These are phyloP conservation scores for Uronychia binucleata DNA, from an alignment of 73 alveolate species.

Conservation along the genomic window DNA sequence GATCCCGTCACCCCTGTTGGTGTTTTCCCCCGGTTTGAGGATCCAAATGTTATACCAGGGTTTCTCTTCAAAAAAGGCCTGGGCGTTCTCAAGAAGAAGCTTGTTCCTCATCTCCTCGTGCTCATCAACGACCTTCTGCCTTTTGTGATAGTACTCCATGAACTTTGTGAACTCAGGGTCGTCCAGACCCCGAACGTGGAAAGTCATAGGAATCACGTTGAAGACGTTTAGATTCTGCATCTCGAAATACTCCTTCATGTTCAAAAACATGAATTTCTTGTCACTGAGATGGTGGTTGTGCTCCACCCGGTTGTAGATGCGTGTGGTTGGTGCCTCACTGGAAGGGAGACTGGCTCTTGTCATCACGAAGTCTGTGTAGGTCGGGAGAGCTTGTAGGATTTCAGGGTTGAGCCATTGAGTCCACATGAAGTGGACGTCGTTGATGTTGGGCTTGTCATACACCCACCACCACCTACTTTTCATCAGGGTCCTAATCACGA, in stretches of 20 bases:
- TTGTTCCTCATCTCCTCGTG: not conserved
- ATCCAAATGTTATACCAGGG: constrained; percentile 31
- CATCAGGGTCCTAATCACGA: not conserved
- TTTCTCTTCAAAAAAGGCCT: not conserved
- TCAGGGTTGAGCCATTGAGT: not conserved
- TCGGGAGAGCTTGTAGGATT: not conserved
- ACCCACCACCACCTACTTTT: not conserved
- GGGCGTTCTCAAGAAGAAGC: not conserved
- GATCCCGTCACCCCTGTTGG: constrained; percentile 60
- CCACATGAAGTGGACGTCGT: not conserved
- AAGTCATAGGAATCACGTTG: constrained; percentile 39
- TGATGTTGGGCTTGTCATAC: not conserved
- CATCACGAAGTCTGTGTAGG: too few species aligned
- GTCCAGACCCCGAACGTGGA: constrained; percentile 11
- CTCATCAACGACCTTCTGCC: constrained; percentile 6
- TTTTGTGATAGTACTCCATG: constrained; percentile 5
- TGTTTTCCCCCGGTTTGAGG: constrained; percentile 54
- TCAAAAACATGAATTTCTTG: constrained; percentile 22
- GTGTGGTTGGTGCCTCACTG: too few species aligned
- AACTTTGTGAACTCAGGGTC: constrained; percentile 34
- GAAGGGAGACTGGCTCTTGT: too few species aligned
- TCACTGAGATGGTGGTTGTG: constrained; percentile 30
- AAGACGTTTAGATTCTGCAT: constrained; percentile 15
- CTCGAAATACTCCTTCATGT: constrained; percentile 13
- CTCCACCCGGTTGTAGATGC: constrained; percentile 32